Percentiles rank a stretch among this genome's conserved stretches.
phyloP scores from a whole-genome alignment of 495 filamentous ascomycete species.

The Penicillium arizonense region DNA sequence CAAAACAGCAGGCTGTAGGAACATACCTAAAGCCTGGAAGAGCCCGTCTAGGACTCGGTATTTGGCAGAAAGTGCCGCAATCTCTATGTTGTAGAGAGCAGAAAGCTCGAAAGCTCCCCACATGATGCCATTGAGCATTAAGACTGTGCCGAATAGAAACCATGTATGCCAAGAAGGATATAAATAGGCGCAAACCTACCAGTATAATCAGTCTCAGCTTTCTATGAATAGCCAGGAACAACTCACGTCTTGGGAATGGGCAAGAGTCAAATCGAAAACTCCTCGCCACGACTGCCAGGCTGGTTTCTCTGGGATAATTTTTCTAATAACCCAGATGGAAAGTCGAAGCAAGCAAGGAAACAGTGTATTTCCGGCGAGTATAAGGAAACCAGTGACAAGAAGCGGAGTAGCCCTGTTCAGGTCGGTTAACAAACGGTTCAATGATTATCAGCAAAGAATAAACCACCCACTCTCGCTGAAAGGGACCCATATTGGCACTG shows the following conservation, averaged over 20 bases:
- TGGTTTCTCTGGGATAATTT: conserved; percentile 39
- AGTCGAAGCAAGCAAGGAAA: conserved; percentile 75
- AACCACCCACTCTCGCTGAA: conserved; percentile 31
- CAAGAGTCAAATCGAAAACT: conserved; percentile 69
- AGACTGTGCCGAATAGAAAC: conserved; percentile 69
- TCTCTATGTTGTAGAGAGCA: conserved; percentile 63
- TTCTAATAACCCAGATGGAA: conserved; percentile 60
- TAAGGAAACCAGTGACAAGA: conserved; percentile 68
- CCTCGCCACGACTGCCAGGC: conserved; percentile 47
- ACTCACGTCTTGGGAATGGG: conserved; percentile 65
- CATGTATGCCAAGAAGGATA: conserved; percentile 73
- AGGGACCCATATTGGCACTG: conserved; percentile 68
- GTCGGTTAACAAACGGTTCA: not conserved
- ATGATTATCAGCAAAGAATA: not conserved
- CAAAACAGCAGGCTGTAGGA: not conserved
- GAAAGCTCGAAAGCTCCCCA: conserved; percentile 79
- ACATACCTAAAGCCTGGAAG: conserved; percentile 66
- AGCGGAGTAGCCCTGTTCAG: conserved; percentile 56
- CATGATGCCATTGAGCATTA: conserved; percentile 73
- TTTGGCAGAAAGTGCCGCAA: conserved; percentile 51
- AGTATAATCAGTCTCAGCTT: not conserved
- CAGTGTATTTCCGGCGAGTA: conserved; percentile 78
- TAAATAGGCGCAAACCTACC: conserved; percentile 65
- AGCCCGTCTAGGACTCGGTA: conserved; percentile 70
- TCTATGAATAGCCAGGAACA: not conserved